A percentile compares a stretch with the other conserved stretches of the same genome.
Conservation (phyloP, 176 grass and related monocot genomes). For the Musa itinerans region DNA sequence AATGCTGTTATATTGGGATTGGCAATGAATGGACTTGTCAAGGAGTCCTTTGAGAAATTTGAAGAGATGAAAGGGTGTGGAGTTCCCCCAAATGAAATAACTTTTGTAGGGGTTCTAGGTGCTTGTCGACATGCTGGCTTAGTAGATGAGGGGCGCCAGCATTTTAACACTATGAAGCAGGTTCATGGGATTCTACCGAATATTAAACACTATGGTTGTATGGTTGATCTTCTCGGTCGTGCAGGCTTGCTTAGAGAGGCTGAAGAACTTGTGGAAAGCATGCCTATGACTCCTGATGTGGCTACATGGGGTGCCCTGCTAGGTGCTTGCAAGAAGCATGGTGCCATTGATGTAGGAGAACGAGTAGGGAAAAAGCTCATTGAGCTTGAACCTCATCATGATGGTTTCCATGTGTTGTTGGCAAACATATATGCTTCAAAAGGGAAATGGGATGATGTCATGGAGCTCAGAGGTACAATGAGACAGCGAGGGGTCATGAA, state of each 20-base stretch:
- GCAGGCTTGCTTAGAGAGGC: constrained; percentile 62
- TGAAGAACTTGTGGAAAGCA: constrained; percentile 59
- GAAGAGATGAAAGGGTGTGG: constrained; percentile 53
- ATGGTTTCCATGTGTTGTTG: constrained; percentile 74
- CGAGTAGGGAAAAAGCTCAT: constrained; percentile 64
- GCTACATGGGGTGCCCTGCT: constrained; percentile 86
- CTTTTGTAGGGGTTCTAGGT: constrained; percentile 72
- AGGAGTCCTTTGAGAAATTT: constrained; percentile 59
- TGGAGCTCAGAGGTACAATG: constrained; percentile 63
- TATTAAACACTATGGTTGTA: constrained; percentile 77
- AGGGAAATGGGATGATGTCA: constrained; percentile 67
- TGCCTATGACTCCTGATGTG: constrained; percentile 71
- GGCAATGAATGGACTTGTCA: constrained; percentile 63
- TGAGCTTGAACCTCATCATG: constrained; percentile 58
- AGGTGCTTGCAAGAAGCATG: constrained; percentile 75
- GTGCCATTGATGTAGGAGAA: constrained; percentile 58
- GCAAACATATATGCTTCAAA: constrained; percentile 81
- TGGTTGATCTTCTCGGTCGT: constrained; percentile 89
- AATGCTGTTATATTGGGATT: constrained; percentile 72
- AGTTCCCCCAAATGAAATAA: constrained; percentile 65
- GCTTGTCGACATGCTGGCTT: constrained; percentile 72
- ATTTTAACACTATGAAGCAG: constrained; percentile 66
- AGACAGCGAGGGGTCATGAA: constrained; percentile 52
- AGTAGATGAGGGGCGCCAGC: constrained; percentile 58
- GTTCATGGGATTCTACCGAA: constrained; percentile 65